These are phyloP conservation scores for Phytophthora ramorum DNA, from an alignment of 352 stramenopile species.

Conservation along the genomic window DNA sequence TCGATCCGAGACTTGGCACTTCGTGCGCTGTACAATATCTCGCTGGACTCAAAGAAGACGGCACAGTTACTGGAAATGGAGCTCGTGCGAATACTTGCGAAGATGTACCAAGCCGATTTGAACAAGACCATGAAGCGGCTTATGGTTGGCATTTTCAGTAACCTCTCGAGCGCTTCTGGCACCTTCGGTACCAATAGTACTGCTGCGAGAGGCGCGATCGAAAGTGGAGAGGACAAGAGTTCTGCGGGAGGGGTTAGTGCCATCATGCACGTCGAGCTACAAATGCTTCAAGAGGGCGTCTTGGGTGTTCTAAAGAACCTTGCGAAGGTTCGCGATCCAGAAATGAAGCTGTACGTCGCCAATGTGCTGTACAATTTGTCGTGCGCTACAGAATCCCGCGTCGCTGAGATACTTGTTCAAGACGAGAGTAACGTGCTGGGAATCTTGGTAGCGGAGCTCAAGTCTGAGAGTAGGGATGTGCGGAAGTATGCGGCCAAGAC, in stretches of 20 bases:
- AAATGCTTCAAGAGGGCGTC: slow-evolving; percentile 69
- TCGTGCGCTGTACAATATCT: slow-evolving; percentile 83
- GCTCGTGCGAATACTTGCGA: slow-evolving; percentile 73
- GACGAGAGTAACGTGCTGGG: slow-evolving; percentile 74
- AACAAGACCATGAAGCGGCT: slow-evolving; percentile 83
- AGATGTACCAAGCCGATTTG: slow-evolving; percentile 82
- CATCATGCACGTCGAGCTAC: slow-evolving; percentile 36
- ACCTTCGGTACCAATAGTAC: not conserved
- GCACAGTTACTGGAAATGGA: slow-evolving; percentile 79
- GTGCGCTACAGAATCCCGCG: slow-evolving; percentile 51
- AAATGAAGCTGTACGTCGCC: slow-evolving; percentile 86
- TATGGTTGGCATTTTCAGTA: slow-evolving; percentile 79
- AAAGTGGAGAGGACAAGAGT: slow-evolving; percentile 1
- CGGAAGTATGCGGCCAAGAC: slow-evolving; percentile 69
- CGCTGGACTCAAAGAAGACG: slow-evolving; percentile 53
- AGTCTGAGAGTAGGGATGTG: slow-evolving; percentile 70
- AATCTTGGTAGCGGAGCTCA: slow-evolving; percentile 71
- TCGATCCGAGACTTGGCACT: slow-evolving; percentile 77
- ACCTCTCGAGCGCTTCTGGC: slow-evolving; percentile 54
- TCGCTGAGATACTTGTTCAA: slow-evolving; percentile 61
- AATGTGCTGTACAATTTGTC: slow-evolving; percentile 88
- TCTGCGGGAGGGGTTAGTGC: slow-evolving; percentile 7
- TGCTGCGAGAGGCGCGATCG: not conserved
- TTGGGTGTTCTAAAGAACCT: slow-evolving; percentile 74
- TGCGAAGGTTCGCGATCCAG: slow-evolving; percentile 73